Conservation (phyloP, 2,329 filamentous ascomycete genomes). For the Passalora sequoiae region DNA sequence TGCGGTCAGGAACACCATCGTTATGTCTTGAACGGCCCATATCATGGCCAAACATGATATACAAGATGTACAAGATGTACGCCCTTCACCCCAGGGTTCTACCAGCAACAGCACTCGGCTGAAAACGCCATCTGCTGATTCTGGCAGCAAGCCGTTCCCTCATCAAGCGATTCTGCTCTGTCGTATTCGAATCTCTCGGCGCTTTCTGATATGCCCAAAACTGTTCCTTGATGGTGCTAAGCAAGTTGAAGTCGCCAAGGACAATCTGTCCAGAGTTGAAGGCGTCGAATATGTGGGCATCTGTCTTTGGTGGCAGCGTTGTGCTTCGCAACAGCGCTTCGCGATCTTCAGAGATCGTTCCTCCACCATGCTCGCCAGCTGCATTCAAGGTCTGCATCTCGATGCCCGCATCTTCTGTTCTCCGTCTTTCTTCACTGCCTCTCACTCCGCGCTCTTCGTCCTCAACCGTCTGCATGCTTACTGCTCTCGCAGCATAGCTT, state of each 20-base stretch:
- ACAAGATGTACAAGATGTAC: neutral
- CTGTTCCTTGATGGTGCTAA: constrained; percentile 40
- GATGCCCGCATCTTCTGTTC: constrained; percentile 32
- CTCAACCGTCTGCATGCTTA: constrained; percentile 50
- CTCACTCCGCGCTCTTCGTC: constrained; percentile 55
- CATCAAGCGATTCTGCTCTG: constrained; percentile 11
- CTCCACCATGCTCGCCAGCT: constrained; percentile 14
- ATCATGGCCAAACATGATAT: neutral
- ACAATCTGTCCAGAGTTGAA: constrained; percentile 46
- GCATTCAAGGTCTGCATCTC: constrained; percentile 38
- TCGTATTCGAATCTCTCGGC: constrained; percentile 11
- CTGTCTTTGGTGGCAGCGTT: constrained; percentile 22
- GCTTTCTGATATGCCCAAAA: constrained; percentile 36
- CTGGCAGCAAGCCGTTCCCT: constrained; percentile 14
- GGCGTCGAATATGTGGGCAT: constrained; percentile 39
- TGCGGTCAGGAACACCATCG: no score
- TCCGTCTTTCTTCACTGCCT: constrained; percentile 34
- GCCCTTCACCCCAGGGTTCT: neutral
- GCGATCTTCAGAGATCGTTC: constrained; percentile 13
- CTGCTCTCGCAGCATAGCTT: constrained; percentile 7
- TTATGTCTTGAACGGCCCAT: neutral
- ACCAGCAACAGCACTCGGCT: neutral
- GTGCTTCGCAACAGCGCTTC: constrained; percentile 18
- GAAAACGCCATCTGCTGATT: constrained; percentile 8
- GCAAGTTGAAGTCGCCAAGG: constrained; percentile 41